A percentile compares a stretch with the other conserved stretches of the same genome.
Evolutionary conservation across 768 basidiomycete species (phyloP).

Genomic region (Boletus sp.): DNA sequence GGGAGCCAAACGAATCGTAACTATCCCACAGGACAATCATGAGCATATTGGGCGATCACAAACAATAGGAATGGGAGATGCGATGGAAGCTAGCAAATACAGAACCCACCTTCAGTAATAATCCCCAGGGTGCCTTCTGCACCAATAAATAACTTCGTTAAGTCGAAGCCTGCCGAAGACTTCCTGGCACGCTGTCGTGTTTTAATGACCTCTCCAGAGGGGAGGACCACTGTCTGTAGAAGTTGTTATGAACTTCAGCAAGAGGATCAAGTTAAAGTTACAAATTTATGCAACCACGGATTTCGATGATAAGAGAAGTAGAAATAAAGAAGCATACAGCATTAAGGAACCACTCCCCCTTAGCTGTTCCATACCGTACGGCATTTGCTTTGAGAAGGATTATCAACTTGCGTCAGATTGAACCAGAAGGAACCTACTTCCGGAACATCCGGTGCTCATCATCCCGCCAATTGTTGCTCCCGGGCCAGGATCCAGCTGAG

Average conservation of each 20-base stretch:
- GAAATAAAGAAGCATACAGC: slow-evolving; percentile 45
- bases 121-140: slow-evolving; percentile 84
- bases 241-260: background rate
- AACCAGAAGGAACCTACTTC: slow-evolving; percentile 48
- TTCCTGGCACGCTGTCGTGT: slow-evolving; percentile 78
- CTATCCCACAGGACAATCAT: slow-evolving; percentile 33
- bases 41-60: background rate
- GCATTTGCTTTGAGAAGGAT: slow-evolving; percentile 54
- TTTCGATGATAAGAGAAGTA: background rate
- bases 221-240: slow-evolving; percentile 82
- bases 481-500: slow-evolving; percentile 72
- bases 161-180: slow-evolving; percentile 84
- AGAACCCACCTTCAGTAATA: slow-evolving; percentile 69
- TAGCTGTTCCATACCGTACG: slow-evolving; percentile 85
- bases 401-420: slow-evolving; percentile 15
- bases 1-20: slow-evolving; percentile 80
- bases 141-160: slow-evolving; percentile 84
- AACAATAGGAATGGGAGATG: background rate
- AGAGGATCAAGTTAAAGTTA: background rate
- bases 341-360: slow-evolving; percentile 89
- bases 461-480: slow-evolving; percentile 85
- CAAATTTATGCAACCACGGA: background rate
- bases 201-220: slow-evolving; percentile 87
- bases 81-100: background rate
- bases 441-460: slow-evolving; percentile 84